A percentile compares a stretch with the other conserved stretches of the same genome.
Conservation (phyloP, 2,329 filamentous ascomycete species). For the Volutella citrinella region DNA sequence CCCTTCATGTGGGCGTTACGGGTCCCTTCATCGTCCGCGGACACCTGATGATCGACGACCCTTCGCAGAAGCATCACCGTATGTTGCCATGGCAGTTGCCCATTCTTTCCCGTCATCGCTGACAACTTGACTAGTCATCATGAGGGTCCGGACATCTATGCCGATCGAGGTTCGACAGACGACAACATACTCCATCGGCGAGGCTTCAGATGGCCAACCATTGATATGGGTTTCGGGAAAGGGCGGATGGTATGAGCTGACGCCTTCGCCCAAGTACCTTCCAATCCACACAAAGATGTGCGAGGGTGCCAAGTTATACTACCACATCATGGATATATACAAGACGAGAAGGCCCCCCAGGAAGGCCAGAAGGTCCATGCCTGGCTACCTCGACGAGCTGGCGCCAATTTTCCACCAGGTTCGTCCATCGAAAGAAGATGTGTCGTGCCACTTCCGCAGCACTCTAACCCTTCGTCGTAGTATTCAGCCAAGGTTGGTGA, state of each 20-base stretch:
- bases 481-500: constrained; percentile 53
- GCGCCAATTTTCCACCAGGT: constrained; percentile 32
- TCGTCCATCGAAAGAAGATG: neutral
- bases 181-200: constrained; percentile 51
- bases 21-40: constrained; percentile 63
- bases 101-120: neutral
- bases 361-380: constrained; percentile 26
- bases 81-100: constrained; percentile 18
- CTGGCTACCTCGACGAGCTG: constrained; percentile 28
- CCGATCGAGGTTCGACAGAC: constrained; percentile 54
- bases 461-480: constrained; percentile 23
- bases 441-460: neutral
- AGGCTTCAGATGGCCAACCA: constrained; percentile 45
- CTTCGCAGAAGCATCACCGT: constrained; percentile 34
- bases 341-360: constrained; percentile 29
- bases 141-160: constrained; percentile 26
- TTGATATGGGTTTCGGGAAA: constrained; percentile 59
- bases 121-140: constrained; percentile 28
- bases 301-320: constrained; percentile 62
- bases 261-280: constrained; percentile 55
- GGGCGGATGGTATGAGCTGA: constrained; percentile 68
- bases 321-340: constrained; percentile 59
- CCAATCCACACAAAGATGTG: constrained; percentile 57
- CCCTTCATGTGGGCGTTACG: constrained; percentile 57
- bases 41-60: constrained; percentile 50